Evolutionary conservation across 2,329 filamentous ascomycete genomes (phyloP), one percentile per base, ranked within the genome.

Genomic region (Pseudopithomyces chartarum): DNA sequence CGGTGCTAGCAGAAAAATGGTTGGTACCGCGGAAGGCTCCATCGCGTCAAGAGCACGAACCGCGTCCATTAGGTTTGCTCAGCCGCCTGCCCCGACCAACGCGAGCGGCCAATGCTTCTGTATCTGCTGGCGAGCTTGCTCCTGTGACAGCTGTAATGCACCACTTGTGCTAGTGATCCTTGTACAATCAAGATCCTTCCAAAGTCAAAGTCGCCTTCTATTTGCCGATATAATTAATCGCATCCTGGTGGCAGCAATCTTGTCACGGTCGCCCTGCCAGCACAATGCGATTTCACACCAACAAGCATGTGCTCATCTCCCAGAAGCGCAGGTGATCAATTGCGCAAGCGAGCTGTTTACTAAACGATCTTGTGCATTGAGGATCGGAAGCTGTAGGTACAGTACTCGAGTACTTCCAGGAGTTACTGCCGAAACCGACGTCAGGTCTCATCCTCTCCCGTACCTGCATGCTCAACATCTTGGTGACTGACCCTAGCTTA

Each of bases 71-170:
- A 40, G 20, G 47, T 52, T 51, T 50, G 36, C 49, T 38, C 42
- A 47, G 38, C 48, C n/a, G 43, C 39, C n/a, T 22, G 17, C 39
- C 53, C 46, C 39, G 40, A 12, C 19, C 29, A 13, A 32, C 47
- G 22, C 47, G 46, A 52, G 54, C 39, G 22, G 1, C 22, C 36
- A 13, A 33, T 26, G 54, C 54, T 19, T 38, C 22, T 17, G 32
- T 40, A 32, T 34, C 52, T 36, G n/a, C 47, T 33, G 17, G 32
- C 15, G 42, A 46, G 7, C 34, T n/a, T 26, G 23, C 12, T 38
- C 22, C 32, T 48, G 32, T 54, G 44, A 54, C 52, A 54, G 52
- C 52, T 33, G 42, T 43, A 42, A 54, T 36, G 40, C 42, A 39
- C 17, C 33, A 7, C 34, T 33, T 53, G 42, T 33, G 17, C 49